Conservation (phyloP, 2,329 filamentous ascomycete species). For the Ceratocystis destructans region DNA sequence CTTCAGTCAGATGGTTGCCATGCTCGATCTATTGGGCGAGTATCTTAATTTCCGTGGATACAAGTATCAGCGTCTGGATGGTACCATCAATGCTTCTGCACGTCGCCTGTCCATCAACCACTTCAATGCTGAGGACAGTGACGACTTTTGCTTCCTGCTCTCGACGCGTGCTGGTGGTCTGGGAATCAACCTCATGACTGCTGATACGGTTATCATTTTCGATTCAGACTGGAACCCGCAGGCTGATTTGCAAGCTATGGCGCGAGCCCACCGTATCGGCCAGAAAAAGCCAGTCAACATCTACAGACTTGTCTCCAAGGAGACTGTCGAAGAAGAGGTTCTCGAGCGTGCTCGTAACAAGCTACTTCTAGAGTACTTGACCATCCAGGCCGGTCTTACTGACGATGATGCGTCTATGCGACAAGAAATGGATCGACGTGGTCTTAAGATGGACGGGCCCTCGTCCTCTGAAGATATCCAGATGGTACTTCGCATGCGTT, state of each 20-base stretch:
- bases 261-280: slow-evolving; percentile 90
- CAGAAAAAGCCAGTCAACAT: slow-evolving; percentile 94
- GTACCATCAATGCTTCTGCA: slow-evolving; percentile 78
- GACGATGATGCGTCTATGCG: slow-evolving; percentile 77
- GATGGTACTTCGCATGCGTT: slow-evolving; percentile 87
- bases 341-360: slow-evolving; percentile 94
- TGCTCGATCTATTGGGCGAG: slow-evolving; percentile 90
- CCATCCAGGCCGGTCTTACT: slow-evolving; percentile 90
- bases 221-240: slow-evolving; percentile 99
- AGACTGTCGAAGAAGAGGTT: slow-evolving; percentile 96
- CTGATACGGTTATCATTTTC: slow-evolving; percentile 93
- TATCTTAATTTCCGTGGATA: slow-evolving; percentile 90
- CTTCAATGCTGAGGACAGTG: slow-evolving; percentile 92
- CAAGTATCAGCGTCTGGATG: slow-evolving; percentile 86
- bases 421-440: slow-evolving; percentile 66
- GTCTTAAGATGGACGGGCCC: slow-evolving; percentile 60
- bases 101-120: slow-evolving; percentile 93
- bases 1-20: slow-evolving; percentile 99
- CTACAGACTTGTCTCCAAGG: slow-evolving; percentile 91
- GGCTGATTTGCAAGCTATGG: slow-evolving; percentile 96
- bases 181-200: slow-evolving; percentile 98
- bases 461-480: slow-evolving; percentile 91
- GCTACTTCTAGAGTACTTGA: slow-evolving; percentile 90
- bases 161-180: slow-evolving; percentile 92
- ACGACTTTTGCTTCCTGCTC: slow-evolving; percentile 90